A percentile compares a stretch with the other conserved stretches of the same genome.
Evolutionary conservation across 179 eudicot species (phyloP).

Genomic region (Spinacia oleracea): DNA sequence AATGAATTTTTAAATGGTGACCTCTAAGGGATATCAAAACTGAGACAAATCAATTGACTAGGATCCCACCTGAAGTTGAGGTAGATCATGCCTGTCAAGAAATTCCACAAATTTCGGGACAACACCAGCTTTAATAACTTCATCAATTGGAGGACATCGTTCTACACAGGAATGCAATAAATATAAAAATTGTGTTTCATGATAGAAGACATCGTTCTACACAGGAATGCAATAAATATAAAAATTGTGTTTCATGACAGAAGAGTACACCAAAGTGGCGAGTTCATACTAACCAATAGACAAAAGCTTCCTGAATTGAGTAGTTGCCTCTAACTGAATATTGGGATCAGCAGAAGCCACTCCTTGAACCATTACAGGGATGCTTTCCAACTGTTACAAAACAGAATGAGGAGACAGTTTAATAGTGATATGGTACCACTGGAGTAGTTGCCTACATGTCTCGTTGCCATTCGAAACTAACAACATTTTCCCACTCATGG

Average conservation of each 20-base stretch:
- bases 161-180: constrained; percentile 37
- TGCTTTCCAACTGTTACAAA: constrained; percentile 68
- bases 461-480: not conserved
- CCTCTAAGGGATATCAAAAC: not conserved
- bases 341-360: constrained; percentile 77
- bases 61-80: constrained; percentile 72
- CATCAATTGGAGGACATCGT: constrained; percentile 85
- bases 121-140: constrained; percentile 82
- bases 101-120: constrained; percentile 83
- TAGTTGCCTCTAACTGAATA: constrained; percentile 74
- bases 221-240: constrained; percentile 11
- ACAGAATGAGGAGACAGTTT: constrained; percentile 3
- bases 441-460: not conserved
- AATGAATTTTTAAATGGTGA: not conserved
- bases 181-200: too few species aligned
- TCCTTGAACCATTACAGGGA: constrained; percentile 80
- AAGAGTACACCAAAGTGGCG: not conserved
- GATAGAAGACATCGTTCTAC: constrained; percentile 83
- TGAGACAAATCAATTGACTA: not conserved
- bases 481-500: not conserved
- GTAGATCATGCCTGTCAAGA: constrained; percentile 70
- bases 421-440: not conserved
- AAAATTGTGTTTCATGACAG: constrained; percentile 10
- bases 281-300: constrained; percentile 56
- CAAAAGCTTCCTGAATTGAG: constrained; percentile 73